Evolutionary conservation across 2,329 filamentous ascomycete species (phyloP).

Genomic region (Nemania abortiva): DNA sequence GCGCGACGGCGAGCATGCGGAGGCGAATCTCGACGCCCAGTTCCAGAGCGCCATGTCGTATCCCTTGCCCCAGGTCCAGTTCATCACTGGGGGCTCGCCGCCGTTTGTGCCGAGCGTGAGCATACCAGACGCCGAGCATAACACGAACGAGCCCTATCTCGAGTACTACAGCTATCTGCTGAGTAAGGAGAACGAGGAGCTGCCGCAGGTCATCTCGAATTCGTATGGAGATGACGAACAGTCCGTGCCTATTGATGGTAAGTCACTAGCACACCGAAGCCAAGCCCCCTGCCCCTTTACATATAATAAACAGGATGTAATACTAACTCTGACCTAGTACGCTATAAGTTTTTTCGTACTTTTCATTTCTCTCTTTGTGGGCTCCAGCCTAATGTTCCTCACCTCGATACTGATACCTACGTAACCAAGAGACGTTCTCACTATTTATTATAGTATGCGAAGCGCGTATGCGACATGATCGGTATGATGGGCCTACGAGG

Average conservation of each 20-base stretch:
- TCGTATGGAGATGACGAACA: constrained; percentile 74
- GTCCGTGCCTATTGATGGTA: constrained; percentile 55
- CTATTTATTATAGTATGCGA: constrained; percentile 58
- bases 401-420: no score
- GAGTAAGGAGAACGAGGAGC: constrained; percentile 51
- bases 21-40: constrained; percentile 39
- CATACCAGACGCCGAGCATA: constrained; percentile 44
- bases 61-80: constrained; percentile 32
- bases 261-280: neutral
- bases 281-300: neutral
- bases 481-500: constrained; percentile 71
- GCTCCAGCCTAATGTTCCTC: neutral
- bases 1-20: constrained; percentile 22
- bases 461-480: constrained; percentile 69
- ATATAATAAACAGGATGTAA: neutral
- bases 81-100: constrained; percentile 41
- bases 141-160: constrained; percentile 74
- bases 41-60: constrained; percentile 34
- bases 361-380: neutral
- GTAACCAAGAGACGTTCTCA: no score
- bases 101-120: constrained; percentile 36
- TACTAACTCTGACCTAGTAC: constrained; percentile 16
- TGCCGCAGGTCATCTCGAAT: constrained; percentile 70
- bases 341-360: constrained; percentile 8
- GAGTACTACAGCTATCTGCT: constrained; percentile 70